These are phyloP conservation scores for Colletotrichum higginsianum DNA, from an alignment of 2,329 filamentous ascomycete genomes.

Conservation along the genomic window DNA sequence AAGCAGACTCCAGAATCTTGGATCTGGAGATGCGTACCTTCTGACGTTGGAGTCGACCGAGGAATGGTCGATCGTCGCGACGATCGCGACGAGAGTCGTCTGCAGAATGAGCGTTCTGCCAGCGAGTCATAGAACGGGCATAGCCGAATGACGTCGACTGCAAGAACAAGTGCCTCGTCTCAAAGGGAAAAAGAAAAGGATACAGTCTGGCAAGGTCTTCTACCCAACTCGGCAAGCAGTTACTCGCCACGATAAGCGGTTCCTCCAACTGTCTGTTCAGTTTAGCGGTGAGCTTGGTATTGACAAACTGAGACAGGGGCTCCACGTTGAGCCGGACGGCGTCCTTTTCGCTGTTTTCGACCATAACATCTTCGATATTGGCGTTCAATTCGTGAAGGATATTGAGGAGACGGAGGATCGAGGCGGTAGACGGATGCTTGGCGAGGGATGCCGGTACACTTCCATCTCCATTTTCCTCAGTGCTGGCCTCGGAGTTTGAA, in stretches of 20 bases:
- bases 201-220: constrained; percentile 95
- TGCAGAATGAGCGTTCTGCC: constrained; percentile 90
- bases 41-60: constrained; percentile 92
- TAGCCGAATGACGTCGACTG: constrained; percentile 99
- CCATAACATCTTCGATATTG: constrained; percentile 91
- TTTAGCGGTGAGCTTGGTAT: constrained; percentile 98
- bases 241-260: constrained; percentile 95
- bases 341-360: constrained; percentile 76
- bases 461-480: constrained; percentile 68
- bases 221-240: constrained; percentile 95
- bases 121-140: constrained; percentile 95
- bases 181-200: constrained; percentile 97
- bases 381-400: constrained; percentile 94
- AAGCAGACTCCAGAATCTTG: constrained; percentile 95
- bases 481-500: constrained; percentile 62
- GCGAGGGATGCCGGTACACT: constrained; percentile 82
- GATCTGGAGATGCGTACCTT: constrained; percentile 97
- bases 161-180: constrained; percentile 95
- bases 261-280: constrained; percentile 97
- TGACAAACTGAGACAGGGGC: constrained; percentile 94
- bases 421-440: constrained; percentile 87
- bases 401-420: constrained; percentile 88
- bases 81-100: constrained; percentile 87
- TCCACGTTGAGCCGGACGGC: constrained; percentile 81
- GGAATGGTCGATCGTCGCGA: constrained; percentile 90